Base-by-base conservation (phyloP, 2,329 filamentous ascomycete species). In the Alternaria arbusti region DNA sequence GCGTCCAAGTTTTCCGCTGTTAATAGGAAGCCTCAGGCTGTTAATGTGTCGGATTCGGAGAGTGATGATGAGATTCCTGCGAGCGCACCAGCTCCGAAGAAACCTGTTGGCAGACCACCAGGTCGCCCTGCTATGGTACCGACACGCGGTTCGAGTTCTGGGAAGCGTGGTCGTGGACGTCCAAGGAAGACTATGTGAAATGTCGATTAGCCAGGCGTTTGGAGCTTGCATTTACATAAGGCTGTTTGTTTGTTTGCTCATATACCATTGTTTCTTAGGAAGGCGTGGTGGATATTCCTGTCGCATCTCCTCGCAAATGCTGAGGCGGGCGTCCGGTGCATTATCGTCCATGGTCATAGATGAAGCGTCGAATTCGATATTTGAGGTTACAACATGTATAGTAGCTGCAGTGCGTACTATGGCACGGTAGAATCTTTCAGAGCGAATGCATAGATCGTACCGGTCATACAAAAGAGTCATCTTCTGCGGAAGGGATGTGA, bases 61-160 rank as follows among this genome's bases (percentile, higher is more conserved):
- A 72, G 71, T 28, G 77, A 79, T 36, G 77, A 76, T 22, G 74
- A 75, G 12, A 72, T 80, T 32, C 76, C 76, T 6, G 78, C 76
- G 0, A 76, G 58, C 40, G 69, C 74, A 13, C 72, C 74, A 6
- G 44, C 49, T 8, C 52, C 61, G 3, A 77, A 73, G 63, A 70
- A 45, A 25, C 47, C 65, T 13, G 47, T 72, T 9, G 71, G 72
- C 10, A 61, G 69, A 58, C 67, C 69, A 1, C 63, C 54, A 23
- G 69, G 72, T 23, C 49, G 70, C 8, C 60, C 70, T 49, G 64
- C 68, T 3, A 69, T 78, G 59, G 60, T 69, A 5, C 71, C 71
- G 1, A 72, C 69, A 3, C 65, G 76, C 40, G 74, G 74, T 6
- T 57, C 57, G 28, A 69, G 68, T 22, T 63, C 65, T 15, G 69